These are phyloP conservation scores for Alternaria brassicae DNA, from an alignment of 2,329 filamentous ascomycete genomes.

Conservation along the genomic window DNA sequence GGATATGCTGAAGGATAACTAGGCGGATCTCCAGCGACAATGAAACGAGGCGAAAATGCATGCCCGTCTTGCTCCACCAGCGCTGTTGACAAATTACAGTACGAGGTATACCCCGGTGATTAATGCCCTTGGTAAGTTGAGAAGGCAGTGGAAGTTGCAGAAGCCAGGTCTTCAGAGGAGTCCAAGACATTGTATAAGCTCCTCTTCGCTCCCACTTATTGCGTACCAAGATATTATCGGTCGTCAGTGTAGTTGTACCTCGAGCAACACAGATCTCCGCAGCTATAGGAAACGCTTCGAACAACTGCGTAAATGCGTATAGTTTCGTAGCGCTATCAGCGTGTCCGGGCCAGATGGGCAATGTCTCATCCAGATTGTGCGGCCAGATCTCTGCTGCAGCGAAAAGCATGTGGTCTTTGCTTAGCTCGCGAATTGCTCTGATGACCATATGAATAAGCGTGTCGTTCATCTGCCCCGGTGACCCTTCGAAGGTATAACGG, in stretches of 20 bases:
- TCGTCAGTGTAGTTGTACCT: background rate
- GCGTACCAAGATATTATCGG: background rate
- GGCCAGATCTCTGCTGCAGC: no score
- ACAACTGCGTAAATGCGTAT: background rate
- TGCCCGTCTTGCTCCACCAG: no score
- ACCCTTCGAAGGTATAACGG: background rate
- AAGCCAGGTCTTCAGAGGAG: background rate
- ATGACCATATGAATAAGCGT: background rate
- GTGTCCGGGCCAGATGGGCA: background rate
- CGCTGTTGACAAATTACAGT: no score
- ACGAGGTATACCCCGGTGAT: no score
- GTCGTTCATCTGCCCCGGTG: background rate
- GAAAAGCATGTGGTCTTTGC: background rate
- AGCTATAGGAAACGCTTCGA: background rate
- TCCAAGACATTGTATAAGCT: background rate
- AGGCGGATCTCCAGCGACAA: no score
- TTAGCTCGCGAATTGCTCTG: background rate
- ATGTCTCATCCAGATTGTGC: no score
- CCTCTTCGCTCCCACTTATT: background rate
- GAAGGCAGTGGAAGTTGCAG: background rate
- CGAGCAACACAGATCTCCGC: background rate
- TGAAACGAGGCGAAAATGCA: no score
- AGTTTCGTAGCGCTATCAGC: background rate
- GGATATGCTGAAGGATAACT: no score
- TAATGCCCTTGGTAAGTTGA: no score